These are phyloP conservation scores for Rosa hybrid DNA, from an alignment of 331 rosid genomes.

Conservation along the genomic window DNA sequence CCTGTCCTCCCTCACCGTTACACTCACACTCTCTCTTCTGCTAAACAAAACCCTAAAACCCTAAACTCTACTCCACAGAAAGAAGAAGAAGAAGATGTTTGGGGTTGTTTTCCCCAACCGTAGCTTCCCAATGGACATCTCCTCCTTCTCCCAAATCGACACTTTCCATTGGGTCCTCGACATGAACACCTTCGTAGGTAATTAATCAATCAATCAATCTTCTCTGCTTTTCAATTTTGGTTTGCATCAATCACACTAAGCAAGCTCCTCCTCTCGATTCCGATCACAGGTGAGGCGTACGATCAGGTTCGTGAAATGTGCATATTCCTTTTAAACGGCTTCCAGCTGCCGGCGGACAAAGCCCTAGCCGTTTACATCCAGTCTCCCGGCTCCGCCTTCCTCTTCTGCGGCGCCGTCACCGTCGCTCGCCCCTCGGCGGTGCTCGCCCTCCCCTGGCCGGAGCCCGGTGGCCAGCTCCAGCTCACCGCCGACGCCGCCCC, in stretches of 20 bases:
- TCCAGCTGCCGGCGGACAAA: slow-evolving; percentile 91
- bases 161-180: slow-evolving; percentile 94
- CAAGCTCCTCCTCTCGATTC: no score
- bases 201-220: background rate
- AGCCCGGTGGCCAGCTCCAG: slow-evolving; percentile 63
- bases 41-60: background rate
- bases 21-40: background rate
- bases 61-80: background rate
- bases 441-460: slow-evolving; percentile 74
- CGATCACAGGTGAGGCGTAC: slow-evolving; percentile 66
- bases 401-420: slow-evolving; percentile 83
- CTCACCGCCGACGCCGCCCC: slow-evolving; percentile 63
- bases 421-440: slow-evolving; percentile 86
- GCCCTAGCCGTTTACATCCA: slow-evolving; percentile 95
- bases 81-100: slow-evolving; percentile 42
- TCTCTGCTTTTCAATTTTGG: background rate
- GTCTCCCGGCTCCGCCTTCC: slow-evolving; percentile 83
- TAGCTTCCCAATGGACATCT: slow-evolving; percentile 89
- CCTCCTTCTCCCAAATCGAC: slow-evolving; percentile 89
- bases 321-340: slow-evolving; percentile 73
- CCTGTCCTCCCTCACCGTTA: no score
- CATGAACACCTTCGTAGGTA: slow-evolving; percentile 92
- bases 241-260: no score
- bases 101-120: slow-evolving; percentile 93
- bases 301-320: slow-evolving; percentile 82